phyloP scores from a whole-genome alignment of 2,329 filamentous ascomycete genomes.

The Diaporthe citrichinensis region DNA sequence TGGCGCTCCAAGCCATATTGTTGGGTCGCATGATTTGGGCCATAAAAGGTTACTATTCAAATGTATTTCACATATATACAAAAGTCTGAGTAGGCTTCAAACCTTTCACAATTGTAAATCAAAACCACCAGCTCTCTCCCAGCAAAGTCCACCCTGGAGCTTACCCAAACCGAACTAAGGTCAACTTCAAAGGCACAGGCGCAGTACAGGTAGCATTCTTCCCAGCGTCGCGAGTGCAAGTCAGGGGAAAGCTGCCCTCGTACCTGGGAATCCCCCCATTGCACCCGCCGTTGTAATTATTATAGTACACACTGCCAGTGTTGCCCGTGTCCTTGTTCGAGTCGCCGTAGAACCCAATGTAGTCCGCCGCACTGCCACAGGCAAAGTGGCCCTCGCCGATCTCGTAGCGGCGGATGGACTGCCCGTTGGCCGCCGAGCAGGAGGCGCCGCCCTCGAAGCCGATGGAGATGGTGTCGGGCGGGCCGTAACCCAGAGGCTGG shows the following conservation, averaged over 20 bases:
- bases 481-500: conserved; percentile 31
- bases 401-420: conserved; percentile 7
- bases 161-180: conserved; percentile 16
- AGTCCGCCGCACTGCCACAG: conserved; percentile 29
- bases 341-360: conserved; percentile 30
- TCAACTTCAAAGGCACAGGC: conserved; percentile 33
- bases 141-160: too few relatives aligned
- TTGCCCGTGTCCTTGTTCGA: conserved; percentile 33
- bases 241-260: conserved; percentile 33
- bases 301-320: conserved; percentile 34
- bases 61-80: not conserved
- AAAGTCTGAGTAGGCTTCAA: too few relatives aligned
- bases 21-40: too few relatives aligned
- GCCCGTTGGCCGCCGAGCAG: too few relatives aligned
- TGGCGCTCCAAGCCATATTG: too few relatives aligned
- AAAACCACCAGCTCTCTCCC: too few relatives aligned
- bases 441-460: too few relatives aligned
- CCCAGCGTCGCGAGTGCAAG: conserved; percentile 30
- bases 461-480: conserved; percentile 23
- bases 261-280: conserved; percentile 24
- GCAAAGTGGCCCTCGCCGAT: conserved; percentile 35
- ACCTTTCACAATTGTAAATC: too few relatives aligned
- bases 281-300: not conserved
- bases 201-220: conserved; percentile 39
- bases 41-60: too few relatives aligned